A percentile compares a stretch with the other conserved stretches of the same genome.
These are phyloP conservation scores for Cladosporium sp. DNA, from an alignment of 2,329 filamentous ascomycete species.

Conservation along the genomic window DNA sequence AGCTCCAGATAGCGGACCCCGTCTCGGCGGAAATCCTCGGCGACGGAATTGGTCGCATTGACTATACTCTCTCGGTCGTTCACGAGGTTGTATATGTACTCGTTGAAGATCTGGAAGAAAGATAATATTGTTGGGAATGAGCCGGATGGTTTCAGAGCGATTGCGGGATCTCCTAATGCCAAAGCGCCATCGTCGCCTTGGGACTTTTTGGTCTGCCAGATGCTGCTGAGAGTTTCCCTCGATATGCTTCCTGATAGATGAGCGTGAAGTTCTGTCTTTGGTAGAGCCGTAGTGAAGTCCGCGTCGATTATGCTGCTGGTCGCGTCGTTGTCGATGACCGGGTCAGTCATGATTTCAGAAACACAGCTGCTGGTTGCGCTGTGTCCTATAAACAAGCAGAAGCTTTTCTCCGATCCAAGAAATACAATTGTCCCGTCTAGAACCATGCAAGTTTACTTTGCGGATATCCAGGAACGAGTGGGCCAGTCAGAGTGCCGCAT, in stretches of 20 bases:
- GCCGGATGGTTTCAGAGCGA: slow-evolving; percentile 61
- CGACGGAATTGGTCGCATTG: slow-evolving; percentile 59
- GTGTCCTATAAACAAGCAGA: too few relatives aligned
- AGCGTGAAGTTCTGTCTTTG: slow-evolving; percentile 62
- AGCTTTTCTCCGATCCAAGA: too few relatives aligned
- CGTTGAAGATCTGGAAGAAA: slow-evolving; percentile 73
- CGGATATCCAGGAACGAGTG: too few relatives aligned
- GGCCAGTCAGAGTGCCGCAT: too few relatives aligned
- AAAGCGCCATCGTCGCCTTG: slow-evolving; percentile 48
- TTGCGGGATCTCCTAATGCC: slow-evolving; percentile 51
- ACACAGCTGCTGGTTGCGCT: too few relatives aligned
- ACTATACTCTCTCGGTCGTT: slow-evolving; percentile 49
- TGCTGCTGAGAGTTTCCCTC: slow-evolving; percentile 63
- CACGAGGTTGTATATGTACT: slow-evolving; percentile 72
- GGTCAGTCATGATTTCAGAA: too few relatives aligned
- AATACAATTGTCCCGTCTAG: too few relatives aligned
- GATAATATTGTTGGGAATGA: slow-evolving; percentile 36
- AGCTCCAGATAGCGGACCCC: slow-evolving; percentile 74
- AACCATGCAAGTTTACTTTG: too few relatives aligned
- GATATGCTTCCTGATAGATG: slow-evolving; percentile 75
- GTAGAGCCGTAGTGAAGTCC: slow-evolving; percentile 31
- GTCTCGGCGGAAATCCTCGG: slow-evolving; percentile 60
- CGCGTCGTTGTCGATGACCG: too few relatives aligned
- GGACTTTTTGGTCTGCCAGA: slow-evolving; percentile 57
- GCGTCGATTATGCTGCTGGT: slow-evolving; percentile 1